Evolutionary conservation across 768 basidiomycete species (phyloP).

Genomic region (Amanita molliuscula): DNA sequence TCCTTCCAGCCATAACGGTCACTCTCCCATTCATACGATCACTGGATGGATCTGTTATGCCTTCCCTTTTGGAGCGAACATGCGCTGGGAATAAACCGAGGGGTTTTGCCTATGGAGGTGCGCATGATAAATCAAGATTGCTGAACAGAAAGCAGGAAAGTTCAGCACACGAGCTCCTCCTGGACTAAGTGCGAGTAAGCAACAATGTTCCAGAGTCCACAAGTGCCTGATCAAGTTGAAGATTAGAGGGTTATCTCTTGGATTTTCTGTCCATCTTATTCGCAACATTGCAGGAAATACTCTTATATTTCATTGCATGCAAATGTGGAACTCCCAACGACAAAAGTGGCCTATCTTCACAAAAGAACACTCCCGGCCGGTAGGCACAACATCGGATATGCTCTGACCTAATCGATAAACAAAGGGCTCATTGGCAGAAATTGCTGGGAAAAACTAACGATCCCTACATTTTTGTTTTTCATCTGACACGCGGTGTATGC

Average conservation of each 20-base stretch:
- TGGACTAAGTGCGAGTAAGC: conserved; percentile 1
- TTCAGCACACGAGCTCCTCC: conserved; percentile 33
- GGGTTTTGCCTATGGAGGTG: neutral
- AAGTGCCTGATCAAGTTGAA: neutral
- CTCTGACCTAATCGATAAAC: conserved; percentile 7
- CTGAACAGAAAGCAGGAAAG: neutral
- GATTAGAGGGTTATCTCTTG: conserved; percentile 24
- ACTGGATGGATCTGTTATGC: conserved; percentile 16
- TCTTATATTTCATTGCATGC: conserved; percentile 42
- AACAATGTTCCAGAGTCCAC: neutral
- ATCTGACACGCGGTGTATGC: conserved; percentile 54
- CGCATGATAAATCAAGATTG: neutral
- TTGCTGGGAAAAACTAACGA: conserved; percentile 32
- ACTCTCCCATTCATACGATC: conserved; percentile 44
- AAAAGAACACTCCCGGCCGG: conserved; percentile 38
- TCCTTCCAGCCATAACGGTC: conserved; percentile 41
- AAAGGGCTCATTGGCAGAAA: conserved; percentile 37
- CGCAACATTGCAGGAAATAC: conserved; percentile 33
- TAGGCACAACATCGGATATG: neutral
- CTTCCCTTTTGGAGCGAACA: conserved; percentile 9
- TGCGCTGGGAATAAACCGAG: neutral
- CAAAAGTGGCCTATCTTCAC: conserved; percentile 30
- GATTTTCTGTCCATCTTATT: conserved; percentile 41
- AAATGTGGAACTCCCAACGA: conserved; percentile 24
- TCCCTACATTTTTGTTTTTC: conserved; percentile 45